Conservation (phyloP, 169 alveolate genomes). For the Cryptosporidium parvum region DNA sequence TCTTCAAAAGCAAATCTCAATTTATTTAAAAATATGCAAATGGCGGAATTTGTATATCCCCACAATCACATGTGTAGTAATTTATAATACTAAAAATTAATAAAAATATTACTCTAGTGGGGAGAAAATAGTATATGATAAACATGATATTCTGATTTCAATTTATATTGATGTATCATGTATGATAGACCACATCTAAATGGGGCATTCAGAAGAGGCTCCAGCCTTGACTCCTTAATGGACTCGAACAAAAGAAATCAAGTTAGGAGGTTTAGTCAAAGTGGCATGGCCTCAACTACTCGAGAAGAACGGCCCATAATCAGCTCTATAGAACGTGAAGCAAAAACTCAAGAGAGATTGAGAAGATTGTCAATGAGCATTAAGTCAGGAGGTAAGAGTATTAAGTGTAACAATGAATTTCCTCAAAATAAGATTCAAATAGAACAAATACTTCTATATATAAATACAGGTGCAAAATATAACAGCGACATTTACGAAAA, state of each 20-base stretch:
- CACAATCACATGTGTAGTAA: constrained; percentile 39
- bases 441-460: constrained; percentile 39
- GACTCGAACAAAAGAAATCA: not conserved
- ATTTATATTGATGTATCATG: constrained; percentile 12
- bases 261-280: not conserved
- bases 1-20: not conserved
- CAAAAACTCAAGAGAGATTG: constrained; percentile 46
- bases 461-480: constrained; percentile 65
- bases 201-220: not conserved
- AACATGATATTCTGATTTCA: not conserved
- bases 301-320: not conserved
- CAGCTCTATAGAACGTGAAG: constrained; percentile 1
- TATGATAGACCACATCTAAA: not conserved
- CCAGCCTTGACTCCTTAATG: constrained; percentile 4
- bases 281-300: not conserved
- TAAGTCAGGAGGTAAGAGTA: not conserved
- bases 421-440: not conserved
- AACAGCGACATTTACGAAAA: constrained; percentile 16
- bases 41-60: constrained; percentile 51
- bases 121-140: not conserved
- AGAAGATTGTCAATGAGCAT: not conserved
- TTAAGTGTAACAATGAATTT: not conserved
- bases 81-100: constrained; percentile 1
- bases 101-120: not conserved
- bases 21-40: not conserved